Evolutionary conservation across 345 rosid species (phyloP).

Genomic region (Eucalyptus cloeziana): DNA sequence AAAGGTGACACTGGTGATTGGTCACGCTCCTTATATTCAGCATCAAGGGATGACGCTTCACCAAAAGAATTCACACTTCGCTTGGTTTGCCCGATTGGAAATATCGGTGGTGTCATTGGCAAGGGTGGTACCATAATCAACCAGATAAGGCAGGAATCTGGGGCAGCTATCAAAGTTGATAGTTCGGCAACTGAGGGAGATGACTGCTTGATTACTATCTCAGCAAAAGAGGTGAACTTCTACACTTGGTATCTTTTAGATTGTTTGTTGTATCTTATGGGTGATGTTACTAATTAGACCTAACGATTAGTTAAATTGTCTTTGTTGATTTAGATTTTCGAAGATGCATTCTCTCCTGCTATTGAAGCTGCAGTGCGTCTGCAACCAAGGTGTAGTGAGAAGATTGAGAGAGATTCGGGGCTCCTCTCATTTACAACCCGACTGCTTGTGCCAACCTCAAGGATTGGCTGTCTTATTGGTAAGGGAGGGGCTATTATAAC

Average conservation of each 20-base stretch:
- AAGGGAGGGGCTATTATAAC: conserved; percentile 85
- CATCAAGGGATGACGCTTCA: conserved; percentile 74
- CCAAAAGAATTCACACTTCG: conserved; percentile 72
- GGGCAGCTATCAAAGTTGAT: conserved; percentile 85
- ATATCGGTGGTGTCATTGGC: conserved; percentile 91
- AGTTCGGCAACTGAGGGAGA: conserved; percentile 75
- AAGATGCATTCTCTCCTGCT: conserved; percentile 75
- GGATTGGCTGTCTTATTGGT: conserved; percentile 96
- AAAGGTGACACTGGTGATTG: conserved; percentile 72
- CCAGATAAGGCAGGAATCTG: conserved; percentile 86
- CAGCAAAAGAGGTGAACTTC: conserved; percentile 74
- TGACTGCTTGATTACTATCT: conserved; percentile 77
- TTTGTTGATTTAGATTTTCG: conserved; percentile 39
- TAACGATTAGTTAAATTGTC: not conserved
- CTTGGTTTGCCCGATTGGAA: conserved; percentile 65
- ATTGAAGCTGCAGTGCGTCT: conserved; percentile 84
- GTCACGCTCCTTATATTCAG: conserved; percentile 63
- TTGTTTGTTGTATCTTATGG: not conserved
- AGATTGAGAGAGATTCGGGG: conserved; percentile 92
- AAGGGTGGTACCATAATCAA: conserved; percentile 88
- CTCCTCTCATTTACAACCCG: conserved; percentile 83
- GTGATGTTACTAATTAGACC: not conserved
- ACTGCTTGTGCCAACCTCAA: conserved; percentile 79
- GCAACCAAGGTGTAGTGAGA: conserved; percentile 93
- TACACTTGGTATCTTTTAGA: not conserved